A percentile compares a stretch with the other conserved stretches of the same genome.
Evolutionary conservation across 768 basidiomycete species (phyloP).

Genomic region (Cystofilobasidium bisporidii): DNA sequence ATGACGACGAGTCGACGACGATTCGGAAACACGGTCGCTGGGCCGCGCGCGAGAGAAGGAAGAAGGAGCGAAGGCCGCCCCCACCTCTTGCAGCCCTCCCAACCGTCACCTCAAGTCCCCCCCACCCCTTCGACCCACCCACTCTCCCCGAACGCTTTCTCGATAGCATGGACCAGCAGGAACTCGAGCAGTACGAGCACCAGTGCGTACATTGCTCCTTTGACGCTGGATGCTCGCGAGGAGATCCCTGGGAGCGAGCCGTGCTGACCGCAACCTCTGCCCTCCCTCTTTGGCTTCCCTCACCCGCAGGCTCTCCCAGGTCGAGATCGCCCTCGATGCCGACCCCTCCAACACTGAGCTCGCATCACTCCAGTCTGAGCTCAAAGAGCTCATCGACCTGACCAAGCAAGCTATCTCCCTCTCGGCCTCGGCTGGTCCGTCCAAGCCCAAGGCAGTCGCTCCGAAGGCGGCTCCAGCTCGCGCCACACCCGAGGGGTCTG

Average conservation of each 20-base stretch:
- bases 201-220: conserved; percentile 28
- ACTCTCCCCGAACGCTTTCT: too few relatives aligned
- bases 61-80: too few relatives aligned
- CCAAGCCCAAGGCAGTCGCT: conserved; percentile 6
- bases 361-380: conserved; percentile 37
- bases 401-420: conserved; percentile 35
- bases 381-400: conserved; percentile 39
- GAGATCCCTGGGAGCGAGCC: too few relatives aligned
- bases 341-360: conserved; percentile 39
- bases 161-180: conserved; percentile 33
- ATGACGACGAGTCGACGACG: too few relatives aligned
- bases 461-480: conserved; percentile 13
- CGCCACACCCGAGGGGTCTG: conserved; percentile 9
- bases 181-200: conserved; percentile 39
- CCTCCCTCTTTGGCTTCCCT: not conserved
- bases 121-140: too few relatives aligned
- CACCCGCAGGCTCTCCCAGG: conserved; percentile 35
- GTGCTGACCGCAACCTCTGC: too few relatives aligned
- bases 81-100: too few relatives aligned
- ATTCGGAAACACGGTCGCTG: too few relatives aligned
- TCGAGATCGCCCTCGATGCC: conserved; percentile 38
- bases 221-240: too few relatives aligned
- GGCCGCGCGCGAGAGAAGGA: too few relatives aligned
- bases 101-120: too few relatives aligned
- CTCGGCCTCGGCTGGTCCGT: conserved; percentile 7